These are phyloP conservation scores for Panicum hallii DNA, from an alignment of 202 grass and related monocot species.

Conservation along the genomic window DNA sequence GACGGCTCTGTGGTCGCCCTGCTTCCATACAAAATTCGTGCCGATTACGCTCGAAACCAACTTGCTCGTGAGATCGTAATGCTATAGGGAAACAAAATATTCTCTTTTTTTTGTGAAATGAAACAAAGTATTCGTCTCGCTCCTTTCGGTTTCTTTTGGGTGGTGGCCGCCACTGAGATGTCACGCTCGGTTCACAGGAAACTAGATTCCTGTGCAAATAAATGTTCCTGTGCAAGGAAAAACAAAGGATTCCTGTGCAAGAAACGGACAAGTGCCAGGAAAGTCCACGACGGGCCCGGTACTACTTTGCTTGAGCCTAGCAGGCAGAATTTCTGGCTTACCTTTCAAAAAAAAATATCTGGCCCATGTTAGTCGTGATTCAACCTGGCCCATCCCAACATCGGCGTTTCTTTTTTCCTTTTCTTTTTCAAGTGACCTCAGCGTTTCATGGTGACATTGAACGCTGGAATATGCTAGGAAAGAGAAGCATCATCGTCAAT, in stretches of 20 bases:
- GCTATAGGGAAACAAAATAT: background rate
- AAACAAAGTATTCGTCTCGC: background rate
- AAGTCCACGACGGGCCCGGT: background rate
- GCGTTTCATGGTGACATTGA: background rate
- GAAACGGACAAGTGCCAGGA: background rate
- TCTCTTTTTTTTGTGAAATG: background rate
- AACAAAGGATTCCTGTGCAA: no score
- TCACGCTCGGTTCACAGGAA: conserved; percentile 27
- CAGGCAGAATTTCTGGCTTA: no score
- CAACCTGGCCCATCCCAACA: background rate
- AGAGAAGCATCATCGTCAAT: background rate
- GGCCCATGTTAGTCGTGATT: no score
- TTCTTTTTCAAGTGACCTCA: background rate
- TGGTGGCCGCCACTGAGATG: background rate
- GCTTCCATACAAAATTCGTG: background rate
- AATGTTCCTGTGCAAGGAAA: background rate
- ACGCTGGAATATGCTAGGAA: background rate
- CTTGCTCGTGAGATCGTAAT: conserved; percentile 9
- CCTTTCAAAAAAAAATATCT: no score
- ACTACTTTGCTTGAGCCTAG: background rate
- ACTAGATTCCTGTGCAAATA: conserved; percentile 9
- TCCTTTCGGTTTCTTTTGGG: conserved; percentile 20
- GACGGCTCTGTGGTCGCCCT: conserved; percentile 18
- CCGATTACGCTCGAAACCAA: conserved; percentile 6
- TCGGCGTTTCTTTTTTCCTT: no score